phyloP scores from a whole-genome alignment of 2,329 filamentous ascomycete genomes.

The Tolypocladium endophyticum region DNA sequence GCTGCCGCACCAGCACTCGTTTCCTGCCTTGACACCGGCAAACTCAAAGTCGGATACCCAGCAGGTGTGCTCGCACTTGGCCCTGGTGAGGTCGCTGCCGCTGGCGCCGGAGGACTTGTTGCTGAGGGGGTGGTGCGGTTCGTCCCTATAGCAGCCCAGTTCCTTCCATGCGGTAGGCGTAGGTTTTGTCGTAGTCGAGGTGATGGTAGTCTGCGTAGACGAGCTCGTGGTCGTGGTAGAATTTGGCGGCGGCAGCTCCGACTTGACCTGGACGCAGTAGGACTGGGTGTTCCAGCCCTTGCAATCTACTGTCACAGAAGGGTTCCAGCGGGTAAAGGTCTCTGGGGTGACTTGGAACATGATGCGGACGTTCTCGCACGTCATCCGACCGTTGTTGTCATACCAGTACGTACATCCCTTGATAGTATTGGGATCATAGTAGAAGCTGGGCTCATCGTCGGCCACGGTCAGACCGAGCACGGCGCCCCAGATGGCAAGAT shows the following conservation, averaged over 20 bases:
- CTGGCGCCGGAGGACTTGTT: neutral
- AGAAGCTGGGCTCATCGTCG: neutral
- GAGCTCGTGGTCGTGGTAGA: neutral
- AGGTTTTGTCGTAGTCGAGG: neutral
- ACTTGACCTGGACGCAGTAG: neutral
- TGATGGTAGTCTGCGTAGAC: neutral
- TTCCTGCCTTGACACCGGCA: neutral
- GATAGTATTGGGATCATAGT: neutral
- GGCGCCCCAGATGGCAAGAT: neutral
- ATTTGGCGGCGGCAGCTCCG: neutral
- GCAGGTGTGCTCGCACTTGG: neutral
- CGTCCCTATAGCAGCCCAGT: neutral
- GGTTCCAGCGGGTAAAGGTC: neutral
- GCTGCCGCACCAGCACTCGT: neutral
- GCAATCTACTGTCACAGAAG: neutral
- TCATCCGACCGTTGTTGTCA: neutral
- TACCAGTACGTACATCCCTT: neutral
- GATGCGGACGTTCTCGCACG: neutral
- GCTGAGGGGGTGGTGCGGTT: neutral
- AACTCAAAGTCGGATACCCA: neutral
- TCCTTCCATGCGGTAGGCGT: neutral
- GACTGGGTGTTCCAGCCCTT: neutral
- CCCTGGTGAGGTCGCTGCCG: neutral
- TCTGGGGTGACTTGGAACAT: neutral
- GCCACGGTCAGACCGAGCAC: neutral